Evolutionary conservation across 2,329 filamentous ascomycete genomes (phyloP).

Genomic region (Trichoderma arundinaceum): DNA sequence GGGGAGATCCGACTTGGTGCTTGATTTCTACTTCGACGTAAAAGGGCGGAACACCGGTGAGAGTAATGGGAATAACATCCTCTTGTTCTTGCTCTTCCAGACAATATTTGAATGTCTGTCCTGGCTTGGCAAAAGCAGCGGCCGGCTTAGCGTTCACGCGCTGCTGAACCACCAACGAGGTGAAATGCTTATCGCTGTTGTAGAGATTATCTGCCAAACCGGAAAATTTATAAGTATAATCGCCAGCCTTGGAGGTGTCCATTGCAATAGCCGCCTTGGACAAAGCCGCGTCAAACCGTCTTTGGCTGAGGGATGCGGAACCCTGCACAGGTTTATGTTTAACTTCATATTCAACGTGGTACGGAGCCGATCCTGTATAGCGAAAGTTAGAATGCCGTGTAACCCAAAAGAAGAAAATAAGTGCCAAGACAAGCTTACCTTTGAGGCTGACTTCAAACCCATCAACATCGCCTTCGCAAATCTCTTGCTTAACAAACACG

Average conservation of each 20-base stretch:
- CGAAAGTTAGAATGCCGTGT: conserved; percentile 40
- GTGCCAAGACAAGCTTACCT: conserved; percentile 57
- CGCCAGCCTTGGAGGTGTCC: conserved; percentile 82
- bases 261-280: conserved; percentile 79
- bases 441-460: conserved; percentile 79
- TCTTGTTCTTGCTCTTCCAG: conserved; percentile 80
- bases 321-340: conserved; percentile 72
- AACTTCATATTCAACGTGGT: conserved; percentile 80
- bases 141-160: conserved; percentile 82
- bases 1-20: conserved; percentile 79
- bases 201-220: conserved; percentile 87
- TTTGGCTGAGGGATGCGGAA: conserved; percentile 67
- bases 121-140: conserved; percentile 81
- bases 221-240: conserved; percentile 85
- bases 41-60: conserved; percentile 87
- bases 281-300: conserved; percentile 77
- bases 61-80: conserved; percentile 83
- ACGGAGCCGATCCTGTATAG: conserved; percentile 73
- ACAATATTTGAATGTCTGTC: conserved; percentile 95
- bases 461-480: conserved; percentile 95
- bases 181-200: conserved; percentile 70
- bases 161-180: conserved; percentile 75
- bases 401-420: too few species aligned
- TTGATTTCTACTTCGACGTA: conserved; percentile 91
- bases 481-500: conserved; percentile 73